phyloP scores from a whole-genome alignment of 176 grass and related monocot genomes.

The Oryza longistaminata region DNA sequence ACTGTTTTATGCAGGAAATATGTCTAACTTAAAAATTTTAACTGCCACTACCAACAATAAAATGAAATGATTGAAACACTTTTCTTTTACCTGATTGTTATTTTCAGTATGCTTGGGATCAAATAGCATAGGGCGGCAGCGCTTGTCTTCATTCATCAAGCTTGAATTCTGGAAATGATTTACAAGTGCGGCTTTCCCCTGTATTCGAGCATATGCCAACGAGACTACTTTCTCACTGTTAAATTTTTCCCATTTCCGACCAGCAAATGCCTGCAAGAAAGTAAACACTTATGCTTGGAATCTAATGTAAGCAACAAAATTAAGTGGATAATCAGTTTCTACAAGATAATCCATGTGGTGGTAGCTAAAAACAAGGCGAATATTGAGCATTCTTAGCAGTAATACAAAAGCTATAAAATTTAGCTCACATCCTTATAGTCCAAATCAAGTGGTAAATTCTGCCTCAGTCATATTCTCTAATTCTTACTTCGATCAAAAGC shows the following conservation, averaged over 20 bases:
- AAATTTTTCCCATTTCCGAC: conserved; percentile 48
- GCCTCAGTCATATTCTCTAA: not conserved
- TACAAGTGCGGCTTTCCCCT: conserved; percentile 40
- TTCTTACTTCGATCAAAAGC: not conserved
- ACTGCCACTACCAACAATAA: not conserved
- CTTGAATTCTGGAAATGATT: conserved; percentile 49
- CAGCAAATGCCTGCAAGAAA: conserved; percentile 44
- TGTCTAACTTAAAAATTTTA: not conserved
- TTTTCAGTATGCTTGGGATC: conserved; percentile 27
- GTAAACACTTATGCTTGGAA: not conserved
- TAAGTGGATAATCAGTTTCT: not conserved
- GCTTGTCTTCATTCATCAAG: conserved; percentile 53
- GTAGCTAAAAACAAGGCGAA: not conserved
- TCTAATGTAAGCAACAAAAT: not conserved
- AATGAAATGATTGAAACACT: not conserved
- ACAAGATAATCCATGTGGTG: not conserved
- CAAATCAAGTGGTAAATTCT: not conserved
- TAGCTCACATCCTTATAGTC: not conserved
- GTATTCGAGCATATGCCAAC: conserved; percentile 58
- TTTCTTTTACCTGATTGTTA: conserved; percentile 37
- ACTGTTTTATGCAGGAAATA: not conserved
- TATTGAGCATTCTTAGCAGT: not conserved
- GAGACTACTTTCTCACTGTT: conserved; percentile 52
- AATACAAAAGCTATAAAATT: not conserved
- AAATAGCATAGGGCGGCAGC: conserved; percentile 44